Evolutionary conservation across 768 basidiomycete genomes (phyloP).

Genomic region (Multifurca ochricompacta): DNA sequence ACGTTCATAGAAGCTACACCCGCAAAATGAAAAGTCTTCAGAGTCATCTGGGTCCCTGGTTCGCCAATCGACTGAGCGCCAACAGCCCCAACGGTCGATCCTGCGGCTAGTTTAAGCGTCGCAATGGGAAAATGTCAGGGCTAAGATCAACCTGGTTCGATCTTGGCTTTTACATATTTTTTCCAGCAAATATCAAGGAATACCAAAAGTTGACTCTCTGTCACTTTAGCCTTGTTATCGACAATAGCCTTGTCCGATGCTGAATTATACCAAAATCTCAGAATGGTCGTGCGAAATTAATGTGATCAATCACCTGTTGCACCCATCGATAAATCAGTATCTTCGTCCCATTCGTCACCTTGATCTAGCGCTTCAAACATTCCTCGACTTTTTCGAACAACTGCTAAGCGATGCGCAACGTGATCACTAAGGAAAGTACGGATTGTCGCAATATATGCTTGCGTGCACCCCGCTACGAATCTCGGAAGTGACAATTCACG

Average conservation of each 20-base stretch:
- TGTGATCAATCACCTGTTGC: slow-evolving; percentile 45
- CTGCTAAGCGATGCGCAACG: slow-evolving; percentile 59
- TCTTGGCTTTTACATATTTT: slow-evolving; percentile 90
- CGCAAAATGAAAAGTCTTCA: slow-evolving; percentile 99
- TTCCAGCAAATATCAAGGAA: slow-evolving; percentile 88
- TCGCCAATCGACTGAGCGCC: slow-evolving; percentile 99
- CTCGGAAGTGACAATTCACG: slow-evolving; percentile 46
- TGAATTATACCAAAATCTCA: slow-evolving; percentile 23
- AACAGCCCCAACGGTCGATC: slow-evolving; percentile 96
- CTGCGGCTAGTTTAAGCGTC: slow-evolving; percentile 31
- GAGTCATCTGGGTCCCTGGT: slow-evolving; percentile 98
- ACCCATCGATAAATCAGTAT: slow-evolving; percentile 69
- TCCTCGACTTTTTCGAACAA: slow-evolving; percentile 59
- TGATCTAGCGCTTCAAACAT: slow-evolving; percentile 79
- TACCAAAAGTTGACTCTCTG: slow-evolving; percentile 61
- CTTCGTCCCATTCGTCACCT: slow-evolving; percentile 67
- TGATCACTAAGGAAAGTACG: slow-evolving; percentile 62
- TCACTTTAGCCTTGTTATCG: slow-evolving; percentile 89
- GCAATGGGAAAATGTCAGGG: background rate
- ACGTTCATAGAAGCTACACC: slow-evolving; percentile 99
- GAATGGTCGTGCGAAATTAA: background rate
- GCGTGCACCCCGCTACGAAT: slow-evolving; percentile 64
- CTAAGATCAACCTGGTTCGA: slow-evolving; percentile 70
- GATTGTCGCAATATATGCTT: slow-evolving; percentile 60
- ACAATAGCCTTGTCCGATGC: slow-evolving; percentile 65